Evolutionary conservation across 1,284 basidiomycete genomes (phyloP).

Genomic region (Cutaneotrichosporon cyanovorans): DNA sequence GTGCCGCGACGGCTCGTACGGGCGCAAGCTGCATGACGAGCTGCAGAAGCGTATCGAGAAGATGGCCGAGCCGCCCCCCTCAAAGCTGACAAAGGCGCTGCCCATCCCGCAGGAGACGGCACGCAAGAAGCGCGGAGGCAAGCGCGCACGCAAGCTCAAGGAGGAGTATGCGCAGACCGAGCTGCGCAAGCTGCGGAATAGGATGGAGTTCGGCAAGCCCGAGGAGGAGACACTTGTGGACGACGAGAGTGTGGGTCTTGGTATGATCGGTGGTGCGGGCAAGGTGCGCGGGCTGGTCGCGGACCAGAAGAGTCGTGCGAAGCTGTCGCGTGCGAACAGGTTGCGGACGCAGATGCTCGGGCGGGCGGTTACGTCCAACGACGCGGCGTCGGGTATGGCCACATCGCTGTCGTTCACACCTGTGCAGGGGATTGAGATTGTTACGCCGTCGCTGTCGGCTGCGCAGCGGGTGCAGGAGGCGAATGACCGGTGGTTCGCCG

Average conservation of each 20-base stretch:
- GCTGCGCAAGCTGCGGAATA: conserved; percentile 90
- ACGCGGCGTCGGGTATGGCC: conserved; percentile 64
- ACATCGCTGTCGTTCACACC: conserved; percentile 92
- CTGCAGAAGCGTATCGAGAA: conserved; percentile 87
- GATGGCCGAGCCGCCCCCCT: conserved; percentile 85
- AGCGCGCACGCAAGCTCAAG: conserved; percentile 92
- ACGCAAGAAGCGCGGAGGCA: conserved; percentile 91
- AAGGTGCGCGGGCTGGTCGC: conserved; percentile 77
- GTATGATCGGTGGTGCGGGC: conserved; percentile 88
- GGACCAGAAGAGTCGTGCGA: conserved; percentile 83
- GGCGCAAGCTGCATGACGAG: conserved; percentile 69
- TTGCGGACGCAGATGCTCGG: conserved; percentile 75
- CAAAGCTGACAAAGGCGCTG: conserved; percentile 87
- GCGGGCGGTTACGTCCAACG: conserved; percentile 56
- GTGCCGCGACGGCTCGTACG: conserved; percentile 74
- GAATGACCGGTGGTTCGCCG: conserved; percentile 83
- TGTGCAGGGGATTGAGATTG: conserved; percentile 91
- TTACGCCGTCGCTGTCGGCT: conserved; percentile 61
- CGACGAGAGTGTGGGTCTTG: conserved; percentile 91
- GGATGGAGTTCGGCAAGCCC: conserved; percentile 89
- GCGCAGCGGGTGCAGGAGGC: conserved; percentile 80
- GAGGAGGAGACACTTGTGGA: conserved; percentile 95
- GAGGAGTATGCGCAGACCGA: conserved; percentile 97
- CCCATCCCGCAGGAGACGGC: conserved; percentile 94
- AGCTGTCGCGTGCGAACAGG: conserved; percentile 93